Evolutionary conservation across 257 asterid genomes (phyloP).

Genomic region (Hygrophila difformis): DNA sequence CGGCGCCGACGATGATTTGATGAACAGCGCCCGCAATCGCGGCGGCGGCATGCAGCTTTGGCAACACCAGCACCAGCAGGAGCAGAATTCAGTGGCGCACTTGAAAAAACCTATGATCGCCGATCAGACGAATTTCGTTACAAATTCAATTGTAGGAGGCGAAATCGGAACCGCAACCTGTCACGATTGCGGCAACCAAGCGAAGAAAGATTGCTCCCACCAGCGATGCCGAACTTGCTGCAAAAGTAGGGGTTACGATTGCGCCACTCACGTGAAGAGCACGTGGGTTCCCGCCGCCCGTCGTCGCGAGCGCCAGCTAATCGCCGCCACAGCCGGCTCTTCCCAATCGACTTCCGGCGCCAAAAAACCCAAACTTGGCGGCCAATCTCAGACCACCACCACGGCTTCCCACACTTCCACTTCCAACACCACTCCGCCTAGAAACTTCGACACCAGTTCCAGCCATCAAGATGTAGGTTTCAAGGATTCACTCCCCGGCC

Average conservation of each 20-base stretch:
- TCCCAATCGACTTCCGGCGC: conserved; percentile 29
- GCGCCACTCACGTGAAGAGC: conserved; percentile 46
- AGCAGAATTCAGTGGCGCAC: conserved; percentile 14
- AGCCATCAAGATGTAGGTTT: conserved; percentile 52
- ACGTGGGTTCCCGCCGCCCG: conserved; percentile 60
- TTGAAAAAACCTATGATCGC: conserved; percentile 20
- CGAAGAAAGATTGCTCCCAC: conserved; percentile 48
- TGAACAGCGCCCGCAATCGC: too few relatives aligned
- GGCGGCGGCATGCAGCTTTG: conserved; percentile 41
- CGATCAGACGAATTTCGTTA: conserved; percentile 19
- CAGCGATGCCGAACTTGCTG: conserved; percentile 53
- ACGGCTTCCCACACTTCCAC: conserved; percentile 53
- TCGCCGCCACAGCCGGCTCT: conserved; percentile 23
- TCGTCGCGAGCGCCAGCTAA: conserved; percentile 54
- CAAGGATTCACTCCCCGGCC: conserved; percentile 52
- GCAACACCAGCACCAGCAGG: conserved; percentile 36
- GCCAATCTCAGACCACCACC: conserved; percentile 36
- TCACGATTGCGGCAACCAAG: conserved; percentile 58
- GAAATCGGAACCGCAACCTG: conserved; percentile 23
- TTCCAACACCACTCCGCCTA: conserved; percentile 52
- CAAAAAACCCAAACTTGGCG: conserved; percentile 47
- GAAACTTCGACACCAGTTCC: conserved; percentile 56
- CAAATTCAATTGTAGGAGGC: conserved; percentile 4
- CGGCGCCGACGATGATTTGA: background rate
- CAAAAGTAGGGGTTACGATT: conserved; percentile 44